A percentile compares a stretch with the other conserved stretches of the same genome.
These are phyloP conservation scores for Sanghuangporus sanghuang DNA, from an alignment of 1,284 basidiomycete genomes.

Conservation along the genomic window DNA sequence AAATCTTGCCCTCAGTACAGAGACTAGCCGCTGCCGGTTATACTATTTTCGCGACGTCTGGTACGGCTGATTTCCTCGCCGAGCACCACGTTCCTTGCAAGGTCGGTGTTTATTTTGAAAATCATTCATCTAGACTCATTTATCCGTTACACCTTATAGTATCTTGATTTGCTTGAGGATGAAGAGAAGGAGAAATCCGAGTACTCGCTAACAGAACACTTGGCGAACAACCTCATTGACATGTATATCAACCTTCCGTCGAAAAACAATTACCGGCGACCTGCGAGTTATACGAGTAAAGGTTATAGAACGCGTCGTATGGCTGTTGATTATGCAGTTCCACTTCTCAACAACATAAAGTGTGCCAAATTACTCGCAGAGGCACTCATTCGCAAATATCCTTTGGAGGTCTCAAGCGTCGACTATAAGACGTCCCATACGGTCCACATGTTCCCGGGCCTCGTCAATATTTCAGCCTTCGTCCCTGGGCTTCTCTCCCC, in stretches of 20 bases:
- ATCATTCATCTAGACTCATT: background rate
- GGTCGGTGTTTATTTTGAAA: constrained; percentile 21
- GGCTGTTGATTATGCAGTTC: constrained; percentile 99
- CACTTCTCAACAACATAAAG: constrained; percentile 98
- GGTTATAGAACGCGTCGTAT: constrained; percentile 96
- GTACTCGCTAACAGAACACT: constrained; percentile 91
- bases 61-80: constrained; percentile 92
- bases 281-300: constrained; percentile 95
- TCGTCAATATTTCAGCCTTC: constrained; percentile 87
- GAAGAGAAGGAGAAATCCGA: constrained; percentile 87
- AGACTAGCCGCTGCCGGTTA: constrained; percentile 93
- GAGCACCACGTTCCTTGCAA: constrained; percentile 79
- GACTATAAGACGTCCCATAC: constrained; percentile 95
- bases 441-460: constrained; percentile 88
- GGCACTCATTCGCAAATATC: constrained; percentile 84
- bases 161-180: constrained; percentile 94
- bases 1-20: constrained; percentile 94
- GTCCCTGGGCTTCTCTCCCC: constrained; percentile 68
- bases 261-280: constrained; percentile 96
- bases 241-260: constrained; percentile 99
- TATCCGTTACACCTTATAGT: constrained; percentile 53
- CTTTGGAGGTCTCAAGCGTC: constrained; percentile 85
- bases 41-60: constrained; percentile 95
- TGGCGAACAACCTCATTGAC: constrained; percentile 95
- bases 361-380: constrained; percentile 97